Base-by-base conservation (phyloP, 257 asterid species). In the Leptodermis oblonga region DNA sequence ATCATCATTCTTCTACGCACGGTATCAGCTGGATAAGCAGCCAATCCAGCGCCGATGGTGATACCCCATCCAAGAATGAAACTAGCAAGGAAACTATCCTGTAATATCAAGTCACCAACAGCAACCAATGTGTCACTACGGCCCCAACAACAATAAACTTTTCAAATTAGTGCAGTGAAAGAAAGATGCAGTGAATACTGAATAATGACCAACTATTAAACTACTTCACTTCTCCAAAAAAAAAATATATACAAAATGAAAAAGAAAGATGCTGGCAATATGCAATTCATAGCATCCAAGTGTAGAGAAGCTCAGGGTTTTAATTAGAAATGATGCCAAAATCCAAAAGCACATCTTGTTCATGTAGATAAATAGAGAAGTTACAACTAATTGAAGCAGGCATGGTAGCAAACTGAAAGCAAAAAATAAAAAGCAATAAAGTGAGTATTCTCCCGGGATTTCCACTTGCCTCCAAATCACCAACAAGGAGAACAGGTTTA, bases 1-100 rank as follows among this genome's bases (percentile, higher is more conserved):
- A 88, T 88, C 95, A 88, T 88, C 95, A 88, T 88, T 61, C 95
- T 84, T 86, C 95, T 82, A 61, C 95, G 88, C 66, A 88, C 93
- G 0, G 92, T 88, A 67, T 88, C 96, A 18, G 83, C 78, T 51
- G 96, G 96, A 83, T 88, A 88, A 39, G 96, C 81, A 70, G 88
- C 87, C 79, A 88, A 76, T 20, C 96, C 89, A 56, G 93, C 96
- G 68, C 93, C 89, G 45, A 82, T 83, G 55, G 93, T 86, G 67
- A 89, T 80, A n/a, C 88, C 90, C 90, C 90, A 89, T 70, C 92
- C 96, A 78, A 89, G 84, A 70, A 89, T 59, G 88, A 89, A 89
- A 73, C 94, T 89, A 56, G 96, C 94, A 49, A 87, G 62, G 86
- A 89, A 89, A 69, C 78, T 89, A 72, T 89, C 96, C 94, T 89